Conservation (phyloP, 2,329 filamentous ascomycete species). For the Beauveria asiatica region DNA sequence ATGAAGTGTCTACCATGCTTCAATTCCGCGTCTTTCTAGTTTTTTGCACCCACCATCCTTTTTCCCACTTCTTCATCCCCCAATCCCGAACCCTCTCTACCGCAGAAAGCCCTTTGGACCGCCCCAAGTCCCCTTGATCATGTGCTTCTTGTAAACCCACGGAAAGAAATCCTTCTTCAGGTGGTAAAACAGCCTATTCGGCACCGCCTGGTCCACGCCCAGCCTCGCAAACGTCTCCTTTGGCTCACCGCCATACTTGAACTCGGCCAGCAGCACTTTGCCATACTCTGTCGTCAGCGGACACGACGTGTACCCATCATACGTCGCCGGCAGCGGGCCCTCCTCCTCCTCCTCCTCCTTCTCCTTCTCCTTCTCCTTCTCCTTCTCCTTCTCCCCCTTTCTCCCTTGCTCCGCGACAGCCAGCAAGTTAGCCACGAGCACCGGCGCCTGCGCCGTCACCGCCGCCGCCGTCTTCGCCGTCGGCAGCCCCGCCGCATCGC, state of each 20-base stretch:
- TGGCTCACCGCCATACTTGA: conserved; percentile 54
- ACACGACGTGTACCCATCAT: conserved; percentile 50
- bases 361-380: conserved; percentile 23
- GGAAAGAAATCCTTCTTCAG: conserved; percentile 61
- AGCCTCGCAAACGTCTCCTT: conserved; percentile 54
- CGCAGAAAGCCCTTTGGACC: conserved; percentile 44
- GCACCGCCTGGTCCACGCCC: conserved; percentile 48
- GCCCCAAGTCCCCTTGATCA: conserved; percentile 55
- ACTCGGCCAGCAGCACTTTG: conserved; percentile 56
- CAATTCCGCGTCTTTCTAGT: too few species aligned
- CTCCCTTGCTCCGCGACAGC: conserved; percentile 14
- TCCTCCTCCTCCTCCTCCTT: conserved; percentile 32
- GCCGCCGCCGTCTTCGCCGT: conserved; percentile 50
- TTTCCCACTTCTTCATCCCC: too few species aligned
- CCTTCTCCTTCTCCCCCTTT: neutral
- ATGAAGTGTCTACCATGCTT: too few species aligned
- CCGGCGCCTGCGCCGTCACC: conserved; percentile 41
- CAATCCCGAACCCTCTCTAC: neutral
- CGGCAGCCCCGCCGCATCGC: conserved; percentile 50
- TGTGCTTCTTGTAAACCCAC: conserved; percentile 53
- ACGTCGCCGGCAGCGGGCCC: conserved; percentile 24
- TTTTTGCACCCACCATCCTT: too few species aligned
- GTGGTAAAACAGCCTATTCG: conserved; percentile 50
- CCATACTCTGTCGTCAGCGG: conserved; percentile 48
- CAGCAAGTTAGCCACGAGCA: conserved; percentile 42